Evolutionary conservation across 73 alveolate species (phyloP).

Genomic region (Durusdinium trenchii): DNA sequence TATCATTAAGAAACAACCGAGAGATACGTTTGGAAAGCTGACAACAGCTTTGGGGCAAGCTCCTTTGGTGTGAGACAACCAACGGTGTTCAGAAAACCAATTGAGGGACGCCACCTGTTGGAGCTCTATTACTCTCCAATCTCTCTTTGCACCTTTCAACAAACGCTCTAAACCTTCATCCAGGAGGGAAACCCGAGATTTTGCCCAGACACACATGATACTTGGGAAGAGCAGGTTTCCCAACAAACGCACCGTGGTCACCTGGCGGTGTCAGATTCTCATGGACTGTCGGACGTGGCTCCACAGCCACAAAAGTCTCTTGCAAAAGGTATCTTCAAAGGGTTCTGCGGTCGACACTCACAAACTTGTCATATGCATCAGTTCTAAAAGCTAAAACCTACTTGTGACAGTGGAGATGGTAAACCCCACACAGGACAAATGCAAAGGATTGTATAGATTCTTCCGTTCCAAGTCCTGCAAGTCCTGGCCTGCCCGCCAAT

Average conservation of each 20-base stretch:
- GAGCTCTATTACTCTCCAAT: too few relatives aligned
- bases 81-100: too few relatives aligned
- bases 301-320: not conserved
- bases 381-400: not conserved
- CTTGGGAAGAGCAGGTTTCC: constrained; percentile 39
- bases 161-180: too few relatives aligned
- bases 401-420: not conserved
- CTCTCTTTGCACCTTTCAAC: too few relatives aligned
- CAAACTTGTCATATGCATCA: not conserved
- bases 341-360: not conserved
- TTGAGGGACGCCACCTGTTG: too few relatives aligned
- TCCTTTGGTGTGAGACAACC: too few relatives aligned
- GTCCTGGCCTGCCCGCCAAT: constrained; percentile 53
- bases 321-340: not conserved
- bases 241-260: constrained; percentile 85
- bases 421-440: not conserved
- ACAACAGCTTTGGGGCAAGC: too few relatives aligned
- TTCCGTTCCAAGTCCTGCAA: not conserved
- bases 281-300: too few relatives aligned
- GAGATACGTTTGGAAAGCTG: too few relatives aligned
- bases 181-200: not conserved
- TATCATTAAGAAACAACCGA: too few relatives aligned
- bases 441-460: not conserved
- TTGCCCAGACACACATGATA: constrained; percentile 12
- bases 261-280: too few relatives aligned